Evolutionary conservation across 306 rosid genomes (phyloP), one percentile per base, ranked within the genome.

Genomic region (Gastrolobium bilobum): DNA sequence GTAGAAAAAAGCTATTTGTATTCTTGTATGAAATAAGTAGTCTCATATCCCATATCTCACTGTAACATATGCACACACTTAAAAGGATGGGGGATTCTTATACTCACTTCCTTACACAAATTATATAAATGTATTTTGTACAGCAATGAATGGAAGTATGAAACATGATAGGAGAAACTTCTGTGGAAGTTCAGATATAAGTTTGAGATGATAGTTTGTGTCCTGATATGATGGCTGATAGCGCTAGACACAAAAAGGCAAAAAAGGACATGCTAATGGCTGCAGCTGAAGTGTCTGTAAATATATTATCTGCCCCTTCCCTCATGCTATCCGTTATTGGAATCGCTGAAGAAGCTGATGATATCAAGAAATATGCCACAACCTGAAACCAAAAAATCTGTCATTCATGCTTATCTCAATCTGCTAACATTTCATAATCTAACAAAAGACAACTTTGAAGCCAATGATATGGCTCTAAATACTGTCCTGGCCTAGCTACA

Each of bases 361-460:
- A 94, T 58, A 94, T 73, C 86, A 92, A 77, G 0, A 90, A 76
- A 78, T 90, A 94, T 10, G 98, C 92, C 76, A 79, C 73, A 1
- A 89, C 75, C 97, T 94, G 87, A 82, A 81, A 60, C 13, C 33
- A 37, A 33, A 59, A 31, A 15, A 20, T 46, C 65, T 40, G 0
- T 10, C 31, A 43, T 26, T 60, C 13, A 53, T 66, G 13, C 37
- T 72, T 14, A 34, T 3, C 35, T 51, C 38, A 58, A 61, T 10
- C 43, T 37, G 5, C 10, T 43, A 62, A 71, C 34, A 72, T 26
- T 72, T 47, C 34, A 71, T 64, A 13, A 9, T 26, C 7, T 39
- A 66, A 10, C 53, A 54, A 5, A 46, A 8, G 4, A 20, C 46
- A 44, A 34, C 2, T 2, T 62, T 4, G 20, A 63, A 35, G 39